phyloP scores from a whole-genome alignment of 2,329 filamentous ascomycete genomes.

The Ascochyta clinopodiicola region DNA sequence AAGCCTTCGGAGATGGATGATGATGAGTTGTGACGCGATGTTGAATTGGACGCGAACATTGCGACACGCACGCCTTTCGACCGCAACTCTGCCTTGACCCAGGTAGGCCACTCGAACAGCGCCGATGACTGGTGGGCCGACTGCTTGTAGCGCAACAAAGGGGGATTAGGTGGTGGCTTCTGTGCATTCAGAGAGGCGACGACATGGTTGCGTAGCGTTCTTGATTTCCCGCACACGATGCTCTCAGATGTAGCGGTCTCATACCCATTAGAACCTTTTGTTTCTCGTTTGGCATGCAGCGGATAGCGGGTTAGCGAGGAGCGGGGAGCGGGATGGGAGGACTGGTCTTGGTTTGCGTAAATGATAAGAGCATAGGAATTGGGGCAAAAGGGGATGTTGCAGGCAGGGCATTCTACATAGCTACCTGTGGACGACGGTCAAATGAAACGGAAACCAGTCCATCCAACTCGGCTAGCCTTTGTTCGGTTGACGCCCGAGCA shows the following conservation, averaged over 20 bases:
- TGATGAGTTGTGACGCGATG: conserved; percentile 78
- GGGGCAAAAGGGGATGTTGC: conserved; percentile 22
- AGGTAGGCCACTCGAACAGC: conserved; percentile 28
- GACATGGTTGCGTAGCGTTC: conserved; percentile 18
- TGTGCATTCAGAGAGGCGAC: conserved; percentile 20
- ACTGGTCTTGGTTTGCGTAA: conserved; percentile 31
- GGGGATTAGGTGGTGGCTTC: background rate
- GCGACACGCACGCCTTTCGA: conserved; percentile 50
- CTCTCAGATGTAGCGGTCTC: conserved; percentile 21
- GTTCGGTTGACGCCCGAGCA: background rate
- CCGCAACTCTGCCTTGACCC: conserved; percentile 16
- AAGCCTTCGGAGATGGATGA: conserved; percentile 97
- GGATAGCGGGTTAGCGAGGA: conserved; percentile 15
- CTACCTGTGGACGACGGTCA: conserved; percentile 17
- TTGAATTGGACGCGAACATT: conserved; percentile 47
- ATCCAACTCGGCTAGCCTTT: background rate
- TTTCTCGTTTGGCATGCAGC: conserved; percentile 22
- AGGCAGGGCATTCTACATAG: conserved; percentile 31
- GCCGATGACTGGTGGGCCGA: conserved; percentile 51
- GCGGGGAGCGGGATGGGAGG: conserved; percentile 30
- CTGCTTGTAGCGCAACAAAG: background rate
- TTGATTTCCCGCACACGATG: conserved; percentile 6
- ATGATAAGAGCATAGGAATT: conserved; percentile 37
- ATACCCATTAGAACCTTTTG: conserved; percentile 35
- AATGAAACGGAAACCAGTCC: background rate